Evolutionary conservation across 306 rosid genomes (phyloP).

Genomic region (Boehmeria nivea): DNA sequence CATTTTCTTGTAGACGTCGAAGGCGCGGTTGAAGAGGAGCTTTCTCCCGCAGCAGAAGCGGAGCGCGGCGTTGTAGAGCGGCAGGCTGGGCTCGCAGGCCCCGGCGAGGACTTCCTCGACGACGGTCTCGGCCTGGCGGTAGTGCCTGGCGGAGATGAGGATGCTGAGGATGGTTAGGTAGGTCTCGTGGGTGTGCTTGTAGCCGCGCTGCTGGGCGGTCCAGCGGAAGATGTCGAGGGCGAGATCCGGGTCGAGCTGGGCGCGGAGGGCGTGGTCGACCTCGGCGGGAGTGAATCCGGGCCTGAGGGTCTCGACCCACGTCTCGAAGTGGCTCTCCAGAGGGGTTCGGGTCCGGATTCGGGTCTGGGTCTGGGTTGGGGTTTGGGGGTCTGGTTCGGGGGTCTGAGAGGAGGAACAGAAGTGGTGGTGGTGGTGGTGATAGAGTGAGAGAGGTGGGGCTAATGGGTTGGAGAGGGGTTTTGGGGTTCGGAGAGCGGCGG

Average conservation of each 20-base stretch:
- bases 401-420: conserved; percentile 18
- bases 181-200: conserved; percentile 57
- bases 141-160: conserved; percentile 46
- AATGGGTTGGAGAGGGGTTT: conserved; percentile 10
- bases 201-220: conserved; percentile 81
- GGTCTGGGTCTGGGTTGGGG: conserved; percentile 44
- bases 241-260: conserved; percentile 83
- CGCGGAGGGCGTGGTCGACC: conserved; percentile 48
- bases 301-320: conserved; percentile 76
- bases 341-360: conserved; percentile 53
- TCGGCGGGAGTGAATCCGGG: conserved; percentile 75
- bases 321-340: conserved; percentile 63
- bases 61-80: conserved; percentile 65
- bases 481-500: conserved; percentile 20
- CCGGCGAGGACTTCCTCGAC: conserved; percentile 85
- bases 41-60: conserved; percentile 60
- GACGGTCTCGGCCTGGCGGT: conserved; percentile 63
- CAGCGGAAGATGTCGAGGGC: conserved; percentile 93
- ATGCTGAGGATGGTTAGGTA: conserved; percentile 60
- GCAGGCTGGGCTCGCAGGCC: conserved; percentile 61
- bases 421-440: conserved; percentile 19
- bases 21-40: conserved; percentile 58
- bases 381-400: conserved; percentile 7
- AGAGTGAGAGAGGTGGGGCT: conserved; percentile 8
- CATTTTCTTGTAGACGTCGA: conserved; percentile 85